Conservation (phyloP, 352 stramenopile genomes). For the Phytophthora constricta region DNA sequence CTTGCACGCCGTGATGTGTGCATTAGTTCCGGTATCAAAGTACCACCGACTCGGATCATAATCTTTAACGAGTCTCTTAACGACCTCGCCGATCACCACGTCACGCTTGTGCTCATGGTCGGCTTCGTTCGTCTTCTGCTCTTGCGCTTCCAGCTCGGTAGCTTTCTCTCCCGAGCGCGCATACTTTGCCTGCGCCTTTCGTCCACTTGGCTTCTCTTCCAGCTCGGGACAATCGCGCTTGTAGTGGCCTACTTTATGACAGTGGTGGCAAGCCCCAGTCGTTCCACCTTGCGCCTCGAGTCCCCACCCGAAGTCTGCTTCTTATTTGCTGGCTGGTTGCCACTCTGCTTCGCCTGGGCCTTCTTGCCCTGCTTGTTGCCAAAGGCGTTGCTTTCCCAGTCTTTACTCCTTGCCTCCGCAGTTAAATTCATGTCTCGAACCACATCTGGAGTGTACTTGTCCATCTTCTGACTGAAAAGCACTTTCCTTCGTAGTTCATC, state of each 20-base stretch:
- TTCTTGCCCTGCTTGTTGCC: not conserved
- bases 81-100: not conserved
- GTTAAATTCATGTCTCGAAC: conserved; percentile 18
- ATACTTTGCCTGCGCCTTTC: conserved; percentile 4
- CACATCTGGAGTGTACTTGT: conserved; percentile 15
- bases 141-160: not conserved
- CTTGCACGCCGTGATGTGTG: conserved; percentile 19
- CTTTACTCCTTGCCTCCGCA: conserved; percentile 6
- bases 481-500: conserved; percentile 16
- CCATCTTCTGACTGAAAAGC: conserved; percentile 18
- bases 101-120: not conserved
- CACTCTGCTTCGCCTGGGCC: not conserved
- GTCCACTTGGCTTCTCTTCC: not conserved
- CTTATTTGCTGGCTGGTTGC: not conserved
- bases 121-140: not conserved
- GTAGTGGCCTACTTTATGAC: not conserved
- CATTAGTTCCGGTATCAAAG: conserved; percentile 25
- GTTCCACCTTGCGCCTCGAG: not conserved
- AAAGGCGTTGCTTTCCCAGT: conserved; percentile 16
- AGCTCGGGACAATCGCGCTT: not conserved
- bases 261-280: not conserved
- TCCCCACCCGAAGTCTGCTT: not conserved
- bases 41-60: conserved; percentile 15
- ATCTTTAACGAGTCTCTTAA: not conserved
- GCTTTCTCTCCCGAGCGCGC: not conserved